Base-by-base conservation (phyloP, 1,139 yeast genomes). In the Debaryomycetaceae sp. region DNA sequence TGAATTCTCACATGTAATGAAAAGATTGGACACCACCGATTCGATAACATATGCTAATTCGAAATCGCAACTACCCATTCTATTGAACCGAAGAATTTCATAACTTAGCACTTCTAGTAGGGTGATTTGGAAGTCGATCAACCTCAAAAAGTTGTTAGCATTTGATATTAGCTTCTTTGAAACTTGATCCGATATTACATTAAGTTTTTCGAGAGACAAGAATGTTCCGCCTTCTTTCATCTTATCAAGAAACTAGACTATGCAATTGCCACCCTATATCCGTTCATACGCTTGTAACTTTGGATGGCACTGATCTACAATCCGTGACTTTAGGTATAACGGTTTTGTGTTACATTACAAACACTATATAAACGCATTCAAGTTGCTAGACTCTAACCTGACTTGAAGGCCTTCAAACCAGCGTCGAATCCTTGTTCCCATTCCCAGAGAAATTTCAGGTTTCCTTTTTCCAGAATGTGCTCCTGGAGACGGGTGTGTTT, bases 381-480 rank as follows among this genome's bases (percentile, higher is more conserved):
- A 7, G 22, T 36, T 17, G 9, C 7, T 36, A 36, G 22, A 42
- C 41, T 24, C 24, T 35, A 20, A 43, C 39, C 36, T 37, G 20
- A 41, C 35, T 17, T 42, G 36, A 70, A 75, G 34, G 60, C 63
- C 47, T 66, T 54, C 49, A 78, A 52, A 0, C 89, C 97, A 42
- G 78, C 74, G 45, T 79, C 80, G 59, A 80, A 90, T 0, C 96
- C 97, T 52, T 86, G 93, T 34, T 83, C 87, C 85, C 88, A 91
- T 62, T 87, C 96, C 97, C 97, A 91, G 44, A 81, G 49, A 58
- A 69, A 75, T 45, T 71, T 68, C 55, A 84, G 77, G 3, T 65
- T 55, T 3, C 95, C 95, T 47, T 77, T 75, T 9, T 66, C 66
- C 6, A 65, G 54, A 24, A 80, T 58, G 62, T 89, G 95, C 54